phyloP scores from a whole-genome alignment of 2,329 filamentous ascomycete genomes.

The Exophiala oligosperma region DNA sequence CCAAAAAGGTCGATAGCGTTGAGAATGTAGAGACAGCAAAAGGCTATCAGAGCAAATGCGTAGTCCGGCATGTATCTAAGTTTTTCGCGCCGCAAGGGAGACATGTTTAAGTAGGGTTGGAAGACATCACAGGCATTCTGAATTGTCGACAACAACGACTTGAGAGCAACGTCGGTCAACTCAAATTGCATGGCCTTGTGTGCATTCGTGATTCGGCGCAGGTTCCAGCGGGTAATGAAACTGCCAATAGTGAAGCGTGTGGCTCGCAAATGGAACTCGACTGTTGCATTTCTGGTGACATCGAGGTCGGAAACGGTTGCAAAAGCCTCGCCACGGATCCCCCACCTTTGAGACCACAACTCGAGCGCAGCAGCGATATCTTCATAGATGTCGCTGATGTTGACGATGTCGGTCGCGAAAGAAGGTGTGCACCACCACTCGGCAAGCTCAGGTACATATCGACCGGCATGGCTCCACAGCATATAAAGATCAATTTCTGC shows the following conservation, averaged over 20 bases:
- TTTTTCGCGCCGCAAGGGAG: conserved; percentile 5
- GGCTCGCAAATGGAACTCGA: conserved; percentile 10
- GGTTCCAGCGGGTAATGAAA: conserved; percentile 7
- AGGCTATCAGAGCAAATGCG: conserved; percentile 8
- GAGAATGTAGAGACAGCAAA: conserved; percentile 13
- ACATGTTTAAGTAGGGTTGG: neutral
- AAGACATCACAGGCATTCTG: conserved; percentile 6
- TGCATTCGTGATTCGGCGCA: conserved; percentile 1
- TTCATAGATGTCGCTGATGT: neutral
- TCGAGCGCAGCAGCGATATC: conserved; percentile 6
- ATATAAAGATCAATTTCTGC: conserved; percentile 12
- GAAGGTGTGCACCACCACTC: conserved; percentile 16
- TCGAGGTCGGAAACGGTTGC: conserved; percentile 12
- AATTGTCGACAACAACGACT: neutral
- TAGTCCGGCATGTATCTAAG: conserved; percentile 8
- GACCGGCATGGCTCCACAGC: conserved; percentile 12
- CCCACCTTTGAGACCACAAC: conserved; percentile 12
- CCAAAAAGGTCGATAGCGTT: conserved; percentile 8
- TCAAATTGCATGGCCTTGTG: neutral
- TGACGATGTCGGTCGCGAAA: conserved; percentile 1
- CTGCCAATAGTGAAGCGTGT: conserved; percentile 10
- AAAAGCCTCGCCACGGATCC: conserved; percentile 9
- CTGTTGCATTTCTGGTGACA: conserved; percentile 4
- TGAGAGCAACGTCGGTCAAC: neutral
- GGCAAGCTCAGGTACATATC: conserved; percentile 7